These are phyloP conservation scores for Thraustotheca clavata DNA, from an alignment of 352 stramenopile genomes.

Conservation along the genomic window DNA sequence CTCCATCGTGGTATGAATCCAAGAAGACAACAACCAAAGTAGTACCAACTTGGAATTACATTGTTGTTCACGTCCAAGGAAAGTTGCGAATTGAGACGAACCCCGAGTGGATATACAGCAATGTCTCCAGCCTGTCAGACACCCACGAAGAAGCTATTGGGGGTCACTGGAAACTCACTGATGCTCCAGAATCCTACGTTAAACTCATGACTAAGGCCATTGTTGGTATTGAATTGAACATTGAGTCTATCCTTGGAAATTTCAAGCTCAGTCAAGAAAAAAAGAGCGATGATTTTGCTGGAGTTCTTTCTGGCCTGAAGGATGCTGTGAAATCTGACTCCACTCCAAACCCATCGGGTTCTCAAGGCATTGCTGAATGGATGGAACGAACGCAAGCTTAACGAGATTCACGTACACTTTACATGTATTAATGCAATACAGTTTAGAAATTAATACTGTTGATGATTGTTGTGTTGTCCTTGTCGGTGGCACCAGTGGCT, in stretches of 20 bases:
- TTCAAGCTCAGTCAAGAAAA: conserved; percentile 27
- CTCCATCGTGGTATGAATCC: conserved; percentile 6
- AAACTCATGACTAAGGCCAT: conserved; percentile 22
- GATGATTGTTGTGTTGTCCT: background rate
- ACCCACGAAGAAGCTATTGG: conserved; percentile 20
- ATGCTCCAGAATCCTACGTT: conserved; percentile 24
- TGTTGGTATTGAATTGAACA: conserved; percentile 24
- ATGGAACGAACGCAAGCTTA: conserved; percentile 14
- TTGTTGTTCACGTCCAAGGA: conserved; percentile 23
- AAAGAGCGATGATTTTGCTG: conserved; percentile 6
- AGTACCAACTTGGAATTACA: conserved; percentile 27
- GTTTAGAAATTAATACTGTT: background rate
- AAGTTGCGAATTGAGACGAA: conserved; percentile 18
- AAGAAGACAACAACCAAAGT: conserved; percentile 25
- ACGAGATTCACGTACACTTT: too few species aligned
- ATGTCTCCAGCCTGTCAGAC: conserved; percentile 21
- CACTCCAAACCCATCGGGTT: background rate
- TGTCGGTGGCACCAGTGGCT: background rate
- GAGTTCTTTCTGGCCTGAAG: conserved; percentile 22
- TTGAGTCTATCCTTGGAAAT: conserved; percentile 22
- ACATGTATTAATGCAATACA: too few species aligned
- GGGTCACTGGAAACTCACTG: conserved; percentile 23
- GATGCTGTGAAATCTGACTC: conserved; percentile 1
- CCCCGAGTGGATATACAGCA: conserved; percentile 13
- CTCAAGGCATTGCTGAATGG: background rate